A percentile compares a stretch with the other conserved stretches of the same genome.
Conservation (phyloP, 768 basidiomycete species). For the Tubosaeta brunneosetosa region DNA sequence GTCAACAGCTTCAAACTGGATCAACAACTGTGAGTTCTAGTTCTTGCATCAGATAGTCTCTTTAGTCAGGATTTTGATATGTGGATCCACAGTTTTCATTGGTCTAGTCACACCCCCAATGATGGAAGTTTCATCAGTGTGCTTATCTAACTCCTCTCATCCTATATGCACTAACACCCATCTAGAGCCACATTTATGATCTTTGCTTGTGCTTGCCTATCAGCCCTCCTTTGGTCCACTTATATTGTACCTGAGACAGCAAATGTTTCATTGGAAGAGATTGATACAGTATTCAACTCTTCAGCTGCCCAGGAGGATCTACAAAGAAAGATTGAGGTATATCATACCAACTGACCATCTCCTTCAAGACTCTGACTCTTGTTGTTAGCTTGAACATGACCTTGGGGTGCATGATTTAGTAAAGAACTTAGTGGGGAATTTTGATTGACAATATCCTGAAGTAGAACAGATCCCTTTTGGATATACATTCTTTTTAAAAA, state of each 20-base stretch:
- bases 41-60: background rate
- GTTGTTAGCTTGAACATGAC: slow-evolving; percentile 52
- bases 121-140: slow-evolving; percentile 59
- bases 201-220: slow-evolving; percentile 60
- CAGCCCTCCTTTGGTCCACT: slow-evolving; percentile 69
- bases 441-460: slow-evolving; percentile 4
- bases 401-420: slow-evolving; percentile 48
- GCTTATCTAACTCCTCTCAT: background rate
- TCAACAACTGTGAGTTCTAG: slow-evolving; percentile 62
- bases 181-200: slow-evolving; percentile 62
- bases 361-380: background rate
- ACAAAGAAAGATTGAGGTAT: slow-evolving; percentile 48
- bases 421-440: slow-evolving; percentile 28
- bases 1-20: slow-evolving; percentile 83
- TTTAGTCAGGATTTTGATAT: slow-evolving; percentile 2
- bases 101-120: slow-evolving; percentile 68
- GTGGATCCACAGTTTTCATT: slow-evolving; percentile 52
- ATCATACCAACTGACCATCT: background rate
- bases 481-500: background rate
- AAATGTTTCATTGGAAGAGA: slow-evolving; percentile 69
- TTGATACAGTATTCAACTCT: slow-evolving; percentile 63
- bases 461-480: background rate
- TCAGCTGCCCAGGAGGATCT: slow-evolving; percentile 54
- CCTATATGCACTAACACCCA: background rate
- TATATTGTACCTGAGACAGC: slow-evolving; percentile 73